phyloP scores from a whole-genome alignment of 371 early-diverging fungal genomes.

The Circinella minor region DNA sequence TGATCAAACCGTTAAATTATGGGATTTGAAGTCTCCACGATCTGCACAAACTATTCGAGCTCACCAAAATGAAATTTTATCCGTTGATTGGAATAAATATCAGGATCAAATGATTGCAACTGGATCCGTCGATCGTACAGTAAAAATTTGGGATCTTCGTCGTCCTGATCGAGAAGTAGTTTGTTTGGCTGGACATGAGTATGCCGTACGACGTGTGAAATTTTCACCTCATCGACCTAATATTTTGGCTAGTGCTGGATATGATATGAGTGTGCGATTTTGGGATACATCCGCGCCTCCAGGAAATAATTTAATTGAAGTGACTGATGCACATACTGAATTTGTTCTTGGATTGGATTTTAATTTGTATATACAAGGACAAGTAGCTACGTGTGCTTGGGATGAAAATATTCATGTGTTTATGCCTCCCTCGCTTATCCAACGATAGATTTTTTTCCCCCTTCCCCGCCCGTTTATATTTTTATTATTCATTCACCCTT shows the following conservation, averaged over 20 bases:
- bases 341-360: slow-evolving; percentile 95
- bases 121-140: slow-evolving; percentile 85
- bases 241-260: slow-evolving; percentile 80
- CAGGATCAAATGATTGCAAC: slow-evolving; percentile 78
- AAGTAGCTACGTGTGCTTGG: slow-evolving; percentile 93
- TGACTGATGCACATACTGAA: slow-evolving; percentile 87
- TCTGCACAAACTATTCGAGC: slow-evolving; percentile 81
- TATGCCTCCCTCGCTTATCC: slow-evolving; percentile 52
- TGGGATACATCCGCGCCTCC: slow-evolving; percentile 81
- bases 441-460: slow-evolving; percentile 29
- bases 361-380: slow-evolving; percentile 82
- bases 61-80: slow-evolving; percentile 85
- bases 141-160: slow-evolving; percentile 92
- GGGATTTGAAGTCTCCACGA: slow-evolving; percentile 80
- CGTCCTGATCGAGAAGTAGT: slow-evolving; percentile 71
- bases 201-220: slow-evolving; percentile 87
- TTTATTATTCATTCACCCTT: not conserved
- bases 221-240: slow-evolving; percentile 90
- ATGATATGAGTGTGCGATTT: slow-evolving; percentile 94
- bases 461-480: not conserved
- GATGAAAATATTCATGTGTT: slow-evolving; percentile 84
- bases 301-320: slow-evolving; percentile 59
- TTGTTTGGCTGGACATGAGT: slow-evolving; percentile 84
- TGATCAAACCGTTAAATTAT: slow-evolving; percentile 87
- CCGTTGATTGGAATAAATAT: slow-evolving; percentile 97